Evolutionary conservation across 768 basidiomycete genomes (phyloP).

Genomic region (Mycena amicta): DNA sequence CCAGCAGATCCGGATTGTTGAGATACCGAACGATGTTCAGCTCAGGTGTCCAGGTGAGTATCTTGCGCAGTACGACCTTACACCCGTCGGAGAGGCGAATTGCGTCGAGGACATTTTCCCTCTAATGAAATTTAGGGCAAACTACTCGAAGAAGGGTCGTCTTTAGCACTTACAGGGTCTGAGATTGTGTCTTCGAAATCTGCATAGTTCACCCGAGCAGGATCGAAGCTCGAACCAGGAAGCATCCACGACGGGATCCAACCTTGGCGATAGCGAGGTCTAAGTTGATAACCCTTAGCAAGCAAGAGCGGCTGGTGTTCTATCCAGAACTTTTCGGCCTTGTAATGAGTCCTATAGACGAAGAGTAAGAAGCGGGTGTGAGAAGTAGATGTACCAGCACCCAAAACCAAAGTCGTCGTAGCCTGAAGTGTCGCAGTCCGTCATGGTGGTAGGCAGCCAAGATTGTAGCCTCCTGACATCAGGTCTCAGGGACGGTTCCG

Average conservation of each 20-base stretch:
- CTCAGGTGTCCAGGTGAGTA: constrained; percentile 8
- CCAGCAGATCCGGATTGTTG: constrained; percentile 1
- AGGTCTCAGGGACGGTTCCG: too few relatives aligned
- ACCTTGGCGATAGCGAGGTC: background rate
- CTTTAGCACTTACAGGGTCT: background rate
- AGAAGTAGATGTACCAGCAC: background rate
- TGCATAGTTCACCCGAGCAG: background rate
- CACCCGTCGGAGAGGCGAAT: constrained; percentile 13
- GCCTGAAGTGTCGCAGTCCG: background rate
- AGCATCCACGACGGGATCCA: background rate
- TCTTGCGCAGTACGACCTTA: constrained; percentile 24
- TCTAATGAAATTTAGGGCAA: background rate
- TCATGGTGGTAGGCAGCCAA: too few relatives aligned
- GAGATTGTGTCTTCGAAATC: background rate
- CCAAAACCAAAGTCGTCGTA: background rate
- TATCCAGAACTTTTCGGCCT: background rate
- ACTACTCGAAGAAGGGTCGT: background rate
- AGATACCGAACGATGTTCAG: constrained; percentile 20
- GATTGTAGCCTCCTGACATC: too few relatives aligned
- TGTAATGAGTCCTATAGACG: background rate
- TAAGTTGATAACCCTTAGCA: background rate
- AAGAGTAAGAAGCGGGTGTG: background rate
- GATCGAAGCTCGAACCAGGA: background rate
- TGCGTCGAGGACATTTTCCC: constrained; percentile 18
- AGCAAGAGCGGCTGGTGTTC: background rate